These are phyloP conservation scores for Pelargonium fulgidum DNA, from an alignment of 441 rosid genomes.

Conservation along the genomic window DNA sequence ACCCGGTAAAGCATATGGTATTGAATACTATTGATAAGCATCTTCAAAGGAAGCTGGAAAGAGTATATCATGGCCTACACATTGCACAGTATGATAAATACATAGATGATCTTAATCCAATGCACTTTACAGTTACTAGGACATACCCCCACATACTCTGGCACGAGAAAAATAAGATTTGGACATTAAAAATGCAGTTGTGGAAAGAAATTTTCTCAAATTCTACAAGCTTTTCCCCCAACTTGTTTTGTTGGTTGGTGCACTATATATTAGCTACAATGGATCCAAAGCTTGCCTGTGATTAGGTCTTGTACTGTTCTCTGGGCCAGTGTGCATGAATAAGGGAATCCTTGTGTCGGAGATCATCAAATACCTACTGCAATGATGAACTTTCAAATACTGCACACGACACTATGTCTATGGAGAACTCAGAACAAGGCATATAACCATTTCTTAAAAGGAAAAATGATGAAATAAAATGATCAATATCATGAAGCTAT, in stretches of 20 bases:
- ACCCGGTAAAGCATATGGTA: not conserved
- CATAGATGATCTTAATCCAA: not conserved
- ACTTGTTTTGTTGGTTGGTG: slow-evolving; percentile 1
- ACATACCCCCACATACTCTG: not conserved
- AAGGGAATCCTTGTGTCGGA: not conserved
- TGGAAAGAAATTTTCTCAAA: not conserved
- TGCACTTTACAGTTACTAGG: slow-evolving; percentile 1
- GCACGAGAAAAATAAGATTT: not conserved
- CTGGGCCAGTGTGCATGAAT: not conserved
- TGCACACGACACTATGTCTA: not conserved
- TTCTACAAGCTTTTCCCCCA: not conserved
- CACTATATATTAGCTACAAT: slow-evolving; percentile 2
- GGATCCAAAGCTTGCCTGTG: not conserved
- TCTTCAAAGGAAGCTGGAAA: not conserved
- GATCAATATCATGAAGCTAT: not conserved
- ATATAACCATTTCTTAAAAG: slow-evolving; percentile 4
- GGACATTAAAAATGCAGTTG: not conserved
- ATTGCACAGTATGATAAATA: not conserved
- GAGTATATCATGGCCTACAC: not conserved
- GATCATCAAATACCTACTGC: not conserved
- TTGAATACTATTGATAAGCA: not conserved
- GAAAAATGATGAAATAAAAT: not conserved
- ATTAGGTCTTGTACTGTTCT: not conserved
- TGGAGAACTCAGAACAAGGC: not conserved
- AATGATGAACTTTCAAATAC: not conserved